These are phyloP conservation scores for Coniochaeta sp. DNA, from an alignment of 2,329 filamentous ascomycete genomes.

Conservation along the genomic window DNA sequence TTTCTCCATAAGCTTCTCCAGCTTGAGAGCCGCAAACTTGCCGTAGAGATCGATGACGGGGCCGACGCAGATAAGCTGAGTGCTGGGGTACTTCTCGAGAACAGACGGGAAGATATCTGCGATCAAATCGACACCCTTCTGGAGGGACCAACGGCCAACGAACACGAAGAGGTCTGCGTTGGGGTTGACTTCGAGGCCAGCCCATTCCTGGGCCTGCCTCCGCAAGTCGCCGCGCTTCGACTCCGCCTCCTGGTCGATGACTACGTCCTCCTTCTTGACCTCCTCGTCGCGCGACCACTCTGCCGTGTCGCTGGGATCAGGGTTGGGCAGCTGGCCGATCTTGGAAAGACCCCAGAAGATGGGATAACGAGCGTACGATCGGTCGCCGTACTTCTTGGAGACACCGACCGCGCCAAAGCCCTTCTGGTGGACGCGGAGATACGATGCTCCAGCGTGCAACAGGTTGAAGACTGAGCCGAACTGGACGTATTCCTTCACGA, in stretches of 20 bases:
- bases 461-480: constrained; percentile 65
- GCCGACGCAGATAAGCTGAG: constrained; percentile 55
- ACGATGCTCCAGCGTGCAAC: constrained; percentile 58
- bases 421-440: constrained; percentile 58
- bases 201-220: constrained; percentile 60
- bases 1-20: constrained; percentile 55
- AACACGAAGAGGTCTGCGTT: constrained; percentile 61
- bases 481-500: constrained; percentile 54
- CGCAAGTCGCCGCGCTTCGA: constrained; percentile 42
- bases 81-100: constrained; percentile 50
- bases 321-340: constrained; percentile 57
- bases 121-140: constrained; percentile 62
- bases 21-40: constrained; percentile 59
- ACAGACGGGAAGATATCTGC: constrained; percentile 59
- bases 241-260: constrained; percentile 49
- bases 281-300: constrained; percentile 47
- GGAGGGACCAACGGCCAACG: constrained; percentile 61
- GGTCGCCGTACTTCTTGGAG: constrained; percentile 60
- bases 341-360: constrained; percentile 62
- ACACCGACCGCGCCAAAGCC: constrained; percentile 63
- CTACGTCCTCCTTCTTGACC: constrained; percentile 35
- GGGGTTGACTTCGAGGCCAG: constrained; percentile 52
- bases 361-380: constrained; percentile 58
- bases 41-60: constrained; percentile 62
- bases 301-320: constrained; percentile 56